A percentile compares a stretch with the other conserved stretches of the same genome.
phyloP scores from a whole-genome alignment of 345 rosid species.

The Hibiscus syriacus region DNA sequence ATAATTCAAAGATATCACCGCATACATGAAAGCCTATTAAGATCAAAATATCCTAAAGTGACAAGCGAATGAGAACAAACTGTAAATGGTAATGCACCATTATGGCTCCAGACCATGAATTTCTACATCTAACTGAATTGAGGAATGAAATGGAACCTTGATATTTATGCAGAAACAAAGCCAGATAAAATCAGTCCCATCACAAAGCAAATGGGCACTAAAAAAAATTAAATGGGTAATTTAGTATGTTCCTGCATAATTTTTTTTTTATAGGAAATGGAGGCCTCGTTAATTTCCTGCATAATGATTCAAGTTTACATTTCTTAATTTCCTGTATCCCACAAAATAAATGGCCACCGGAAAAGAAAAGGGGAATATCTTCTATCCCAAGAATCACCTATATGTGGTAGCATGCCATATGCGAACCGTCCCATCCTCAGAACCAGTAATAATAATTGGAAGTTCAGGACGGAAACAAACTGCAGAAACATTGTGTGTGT shows the following conservation, averaged over 20 bases:
- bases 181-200: background rate
- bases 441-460: conserved; percentile 71
- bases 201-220: background rate
- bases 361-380: background rate
- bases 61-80: background rate
- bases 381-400: conserved; percentile 31
- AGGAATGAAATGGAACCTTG: background rate
- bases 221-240: background rate
- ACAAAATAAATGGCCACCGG: background rate
- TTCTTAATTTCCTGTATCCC: background rate
- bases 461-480: conserved; percentile 83
- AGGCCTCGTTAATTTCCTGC: too few relatives aligned
- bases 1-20: conserved; percentile 1
- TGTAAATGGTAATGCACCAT: background rate
- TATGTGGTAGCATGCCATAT: conserved; percentile 79
- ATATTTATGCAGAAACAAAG: background rate
- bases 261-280: too few relatives aligned
- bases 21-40: background rate
- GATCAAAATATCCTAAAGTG: background rate
- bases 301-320: background rate
- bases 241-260: background rate
- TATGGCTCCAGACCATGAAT: background rate
- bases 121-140: background rate
- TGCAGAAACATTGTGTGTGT: conserved; percentile 80
- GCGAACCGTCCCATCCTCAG: conserved; percentile 79